Percentiles rank a stretch among this genome's conserved stretches.
phyloP scores from a whole-genome alignment of 805 yeast genomes.

The Candida rishiriensis region DNA sequence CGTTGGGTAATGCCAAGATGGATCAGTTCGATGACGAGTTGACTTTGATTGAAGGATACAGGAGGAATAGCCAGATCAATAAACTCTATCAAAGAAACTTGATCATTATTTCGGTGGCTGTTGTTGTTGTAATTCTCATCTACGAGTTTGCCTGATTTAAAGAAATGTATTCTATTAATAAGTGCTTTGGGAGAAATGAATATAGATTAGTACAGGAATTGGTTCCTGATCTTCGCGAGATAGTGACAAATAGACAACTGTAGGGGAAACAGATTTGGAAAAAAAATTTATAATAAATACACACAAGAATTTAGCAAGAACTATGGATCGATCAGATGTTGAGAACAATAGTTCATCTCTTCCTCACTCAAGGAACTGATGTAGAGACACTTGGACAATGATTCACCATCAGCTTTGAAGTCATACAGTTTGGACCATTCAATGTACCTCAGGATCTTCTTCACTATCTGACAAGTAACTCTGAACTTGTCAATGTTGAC shows the following conservation, averaged over 20 bases:
- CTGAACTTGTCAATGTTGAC: constrained; percentile 77
- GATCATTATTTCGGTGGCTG: constrained; percentile 4
- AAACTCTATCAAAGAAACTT: constrained; percentile 11
- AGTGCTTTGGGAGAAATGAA: background rate
- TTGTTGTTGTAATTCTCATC: constrained; percentile 7
- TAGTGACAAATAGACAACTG: background rate
- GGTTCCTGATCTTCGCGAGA: too few relatives aligned
- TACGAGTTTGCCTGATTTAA: constrained; percentile 2
- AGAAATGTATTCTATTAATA: background rate
- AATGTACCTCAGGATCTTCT: constrained; percentile 71
- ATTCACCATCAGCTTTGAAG: constrained; percentile 51
- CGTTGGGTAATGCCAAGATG: constrained; percentile 18
- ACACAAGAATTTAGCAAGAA: background rate
- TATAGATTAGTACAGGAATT: background rate
- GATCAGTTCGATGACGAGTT: constrained; percentile 18
- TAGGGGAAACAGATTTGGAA: background rate
- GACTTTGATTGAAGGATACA: constrained; percentile 15
- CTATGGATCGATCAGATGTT: constrained; percentile 16
- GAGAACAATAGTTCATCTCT: constrained; percentile 51
- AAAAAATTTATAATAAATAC: background rate
- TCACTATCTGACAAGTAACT: constrained; percentile 70
- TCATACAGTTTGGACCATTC: constrained; percentile 78
- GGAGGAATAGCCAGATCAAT: constrained; percentile 10
- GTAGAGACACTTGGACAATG: constrained; percentile 80
- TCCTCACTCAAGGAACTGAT: constrained; percentile 68